A percentile compares a stretch with the other conserved stretches of the same genome.
Conservation (phyloP, 106 monocot genomes). For the Xerophyta viscosa region DNA sequence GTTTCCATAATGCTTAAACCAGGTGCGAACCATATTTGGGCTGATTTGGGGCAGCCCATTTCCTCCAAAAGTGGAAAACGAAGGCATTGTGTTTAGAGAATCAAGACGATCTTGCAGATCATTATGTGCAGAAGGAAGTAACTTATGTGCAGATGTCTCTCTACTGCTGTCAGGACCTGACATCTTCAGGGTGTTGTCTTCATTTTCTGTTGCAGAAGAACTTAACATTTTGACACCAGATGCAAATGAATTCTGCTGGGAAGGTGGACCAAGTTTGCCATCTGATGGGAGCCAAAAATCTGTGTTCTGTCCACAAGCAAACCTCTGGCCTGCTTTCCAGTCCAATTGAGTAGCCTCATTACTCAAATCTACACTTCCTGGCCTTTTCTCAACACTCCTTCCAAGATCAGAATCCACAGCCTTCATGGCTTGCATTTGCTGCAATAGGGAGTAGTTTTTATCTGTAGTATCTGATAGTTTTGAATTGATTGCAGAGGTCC, state of each 20-base stretch:
- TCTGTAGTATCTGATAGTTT: slow-evolving; percentile 5
- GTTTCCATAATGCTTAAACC: slow-evolving; percentile 41
- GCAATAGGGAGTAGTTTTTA: slow-evolving; percentile 29
- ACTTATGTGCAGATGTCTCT: slow-evolving; percentile 21
- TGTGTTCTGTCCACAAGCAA: slow-evolving; percentile 19
- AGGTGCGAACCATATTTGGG: slow-evolving; percentile 43
- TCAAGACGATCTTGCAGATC: slow-evolving; percentile 22
- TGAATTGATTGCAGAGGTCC: background rate
- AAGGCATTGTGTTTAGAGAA: slow-evolving; percentile 5
- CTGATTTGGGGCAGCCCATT: slow-evolving; percentile 11
- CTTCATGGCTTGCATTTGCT: no score
- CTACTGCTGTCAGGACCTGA: slow-evolving; percentile 6
- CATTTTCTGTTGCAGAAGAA: slow-evolving; percentile 35
- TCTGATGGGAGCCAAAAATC: slow-evolving; percentile 4
- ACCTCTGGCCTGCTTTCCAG: background rate
- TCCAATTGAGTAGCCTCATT: slow-evolving; percentile 6
- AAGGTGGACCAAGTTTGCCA: slow-evolving; percentile 21
- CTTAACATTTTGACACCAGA: slow-evolving; percentile 40
- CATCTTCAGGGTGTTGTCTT: slow-evolving; percentile 14
- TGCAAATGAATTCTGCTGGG: slow-evolving; percentile 20
- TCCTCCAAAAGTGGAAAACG: slow-evolving; percentile 5
- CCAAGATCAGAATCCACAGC: slow-evolving; percentile 15
- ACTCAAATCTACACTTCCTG: slow-evolving; percentile 11
- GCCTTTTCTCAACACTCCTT: slow-evolving; percentile 17
- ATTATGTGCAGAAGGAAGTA: slow-evolving; percentile 5